Base-by-base conservation (phyloP, 768 basidiomycete species). In the Mycena filopes region DNA sequence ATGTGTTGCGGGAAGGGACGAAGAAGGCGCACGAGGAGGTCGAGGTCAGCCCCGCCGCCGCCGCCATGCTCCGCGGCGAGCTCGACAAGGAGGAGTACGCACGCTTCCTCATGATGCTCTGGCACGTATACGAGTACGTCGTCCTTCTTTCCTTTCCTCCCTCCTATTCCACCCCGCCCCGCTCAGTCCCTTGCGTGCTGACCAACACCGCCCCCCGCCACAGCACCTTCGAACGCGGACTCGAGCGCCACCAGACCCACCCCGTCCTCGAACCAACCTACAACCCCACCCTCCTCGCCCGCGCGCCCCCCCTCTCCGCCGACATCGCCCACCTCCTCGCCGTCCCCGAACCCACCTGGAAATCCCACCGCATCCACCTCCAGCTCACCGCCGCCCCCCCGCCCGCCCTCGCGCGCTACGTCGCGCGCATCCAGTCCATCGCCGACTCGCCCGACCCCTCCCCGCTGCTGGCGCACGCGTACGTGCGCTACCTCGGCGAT, bases 401-500 rank as follows among this genome's bases (percentile, higher is more conserved):
- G 3, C 71, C 78, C 4, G 78, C 85, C 8, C 77, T 94, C 10
- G 61, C 76, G 3, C 76, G 75, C 4, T 94, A 92, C 76, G 74
- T 86, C 63, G 67, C 75, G 8, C 87, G 89, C 50, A 80, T 94
- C 46, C 72, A 79, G 12, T 70, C 78, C n/a, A 78, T 91, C 43
- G 73, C 82, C 12, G 77, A 79, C 55, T 78, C 81, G 28, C 63
- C 69, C 10, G 84, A 84, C 71, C 87, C 82, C 13, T 77, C 84
- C 0, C 76, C 81, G 8, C 84, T 95, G 10, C 82, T 94, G 9
- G 89, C 92, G 0, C 93, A 94, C 75, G 83, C 92, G 1, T 94
- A 94, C 72, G 90, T 93, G n/a, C 85, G 92, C 36, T 94, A 94
- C 76, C 83, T 94, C 33, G 93, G 92, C 50, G 92, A 94, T 74